Percentiles rank a stretch among this genome's conserved stretches.
These are phyloP conservation scores for Datisca glomerata DNA, from an alignment of 306 rosid genomes.

Conservation along the genomic window DNA sequence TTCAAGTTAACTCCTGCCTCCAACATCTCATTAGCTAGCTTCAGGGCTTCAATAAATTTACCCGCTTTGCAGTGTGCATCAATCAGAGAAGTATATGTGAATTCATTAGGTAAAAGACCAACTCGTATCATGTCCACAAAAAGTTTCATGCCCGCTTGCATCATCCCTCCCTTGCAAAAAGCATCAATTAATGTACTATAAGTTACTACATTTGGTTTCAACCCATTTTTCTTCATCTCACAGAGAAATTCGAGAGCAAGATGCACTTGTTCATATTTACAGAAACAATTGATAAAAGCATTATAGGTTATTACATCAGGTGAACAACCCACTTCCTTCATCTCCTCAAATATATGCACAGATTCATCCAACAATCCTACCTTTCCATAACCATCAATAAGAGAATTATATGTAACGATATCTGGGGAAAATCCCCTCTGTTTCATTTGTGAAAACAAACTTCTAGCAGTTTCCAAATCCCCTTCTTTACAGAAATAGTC, in stretches of 20 bases:
- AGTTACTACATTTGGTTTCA: constrained; percentile 78
- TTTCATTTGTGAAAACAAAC: constrained; percentile 61
- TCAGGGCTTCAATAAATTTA: constrained; percentile 49
- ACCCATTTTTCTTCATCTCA: constrained; percentile 52
- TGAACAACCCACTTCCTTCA: constrained; percentile 55
- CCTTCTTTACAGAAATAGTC: constrained; percentile 60
- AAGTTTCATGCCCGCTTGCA: constrained; percentile 64
- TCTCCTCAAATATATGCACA: constrained; percentile 39
- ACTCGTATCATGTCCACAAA: constrained; percentile 73
- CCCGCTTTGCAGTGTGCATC: constrained; percentile 84
- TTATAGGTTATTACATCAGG: constrained; percentile 70
- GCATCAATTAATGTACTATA: constrained; percentile 83
- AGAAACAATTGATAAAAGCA: constrained; percentile 65
- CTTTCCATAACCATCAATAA: constrained; percentile 89
- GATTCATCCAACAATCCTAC: constrained; percentile 40
- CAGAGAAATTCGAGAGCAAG: constrained; percentile 50
- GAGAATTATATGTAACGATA: constrained; percentile 75
- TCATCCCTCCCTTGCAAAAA: constrained; percentile 84
- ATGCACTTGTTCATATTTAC: constrained; percentile 62
- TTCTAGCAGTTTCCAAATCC: constrained; percentile 48
- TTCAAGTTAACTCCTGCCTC: constrained; percentile 49
- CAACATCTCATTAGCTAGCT: constrained; percentile 60
- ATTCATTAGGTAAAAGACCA: constrained; percentile 77
- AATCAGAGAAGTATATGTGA: constrained; percentile 73
- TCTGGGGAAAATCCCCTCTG: constrained; percentile 48